Evolutionary conservation across 805 yeast genomes (phyloP), one percentile per base, ranked within the genome.

Genomic region (Ogataea angusta): DNA sequence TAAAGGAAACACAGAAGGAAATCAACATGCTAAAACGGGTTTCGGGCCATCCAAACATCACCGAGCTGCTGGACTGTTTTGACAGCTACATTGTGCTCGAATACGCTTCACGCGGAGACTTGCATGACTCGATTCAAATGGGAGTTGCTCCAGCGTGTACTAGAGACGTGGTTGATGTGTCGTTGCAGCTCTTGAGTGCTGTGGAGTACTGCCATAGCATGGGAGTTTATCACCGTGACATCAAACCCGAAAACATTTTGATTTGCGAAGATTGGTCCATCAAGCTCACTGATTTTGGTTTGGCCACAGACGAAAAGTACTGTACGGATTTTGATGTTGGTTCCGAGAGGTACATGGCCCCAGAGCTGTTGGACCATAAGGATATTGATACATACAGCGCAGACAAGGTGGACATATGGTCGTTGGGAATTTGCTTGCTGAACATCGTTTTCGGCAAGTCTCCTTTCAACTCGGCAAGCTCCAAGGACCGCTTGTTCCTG

Each of bases 261-360:
- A 72, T 76, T 42, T 59, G 70, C 26, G 72, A 72, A 32, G 79
- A 76, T 55, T 76, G 81, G 81, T 64, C 76, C 4, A 69, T 76
- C 45, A 76, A 75, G 50, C 59, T 76, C 27, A 75, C 81, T 39
- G 82, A 76, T 59, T 76, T 79, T 72, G 82, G 82, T 2, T 63
- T 76, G 47, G 80, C 82, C 2, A 75, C 82, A 4, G 74, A 75
- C 22, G 59, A 64, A 23, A 66, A 67, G 34, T 63, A 66, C 33
- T 80, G 86, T 52, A 64, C 76, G 25, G 89, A 87, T 55, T 85
- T 88, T 59, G 95, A 86, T 46, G 85, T 87, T 43, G 96, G 96
- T 17, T 78, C 87, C 40, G 95, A 87, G 63, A 72, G 95, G 47
- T 89, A 89, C 63, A 89, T 89, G 97, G 95, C 96, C 0, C 97